Evolutionary conservation across 176 grass and related monocot genomes (phyloP), one percentile per base, ranked within the genome.

Genomic region (barley (Hordeum vulgare)): DNA sequence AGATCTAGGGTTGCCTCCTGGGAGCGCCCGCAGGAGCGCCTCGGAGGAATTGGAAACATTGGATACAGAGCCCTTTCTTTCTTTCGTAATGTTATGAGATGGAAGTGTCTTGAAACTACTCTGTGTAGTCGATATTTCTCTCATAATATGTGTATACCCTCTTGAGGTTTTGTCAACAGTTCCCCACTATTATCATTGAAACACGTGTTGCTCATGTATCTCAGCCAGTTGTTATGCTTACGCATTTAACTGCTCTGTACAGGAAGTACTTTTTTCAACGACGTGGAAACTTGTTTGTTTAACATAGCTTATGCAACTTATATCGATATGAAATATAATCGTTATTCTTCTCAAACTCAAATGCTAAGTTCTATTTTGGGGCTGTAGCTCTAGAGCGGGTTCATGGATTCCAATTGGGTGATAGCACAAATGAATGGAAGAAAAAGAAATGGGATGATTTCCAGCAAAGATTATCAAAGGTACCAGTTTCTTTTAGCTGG

Each of bases 371-470:
- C 0, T 85, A 24, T 39, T 26, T 74, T 47, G 63, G 1, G 41
- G 9, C 76, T 88, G 17, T 89, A 98, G 96, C 86, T 74, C 79
- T 98, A 81, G 91, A 94, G 80, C 91, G 90, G 79, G 66, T 98
- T 75, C 89, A 95, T 87, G 87, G 91, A 87, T 98, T 98, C 81
- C 84, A 84, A 20, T 87, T 98, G 58, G 96, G 96, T 77, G 96
- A 95, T 89, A 94, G 96, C 79, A 90, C 89, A 27, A 17, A 85
- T 25, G 93, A 95, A 49, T 98, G 93, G 93, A 87, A 94, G 85
- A 95, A 87, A 87, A 86, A 90, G 77, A 98, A 98, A 78, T 98
- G 93, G 93, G 61, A 87, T 21, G 96, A 89, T 83, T 98, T 98
- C 80, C 80, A 57, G 82, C 47, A 89, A 41, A 91, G 74, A 64